Conservation (phyloP, 495 filamentous ascomycete species). For the Aspergillus heteromorphus region DNA sequence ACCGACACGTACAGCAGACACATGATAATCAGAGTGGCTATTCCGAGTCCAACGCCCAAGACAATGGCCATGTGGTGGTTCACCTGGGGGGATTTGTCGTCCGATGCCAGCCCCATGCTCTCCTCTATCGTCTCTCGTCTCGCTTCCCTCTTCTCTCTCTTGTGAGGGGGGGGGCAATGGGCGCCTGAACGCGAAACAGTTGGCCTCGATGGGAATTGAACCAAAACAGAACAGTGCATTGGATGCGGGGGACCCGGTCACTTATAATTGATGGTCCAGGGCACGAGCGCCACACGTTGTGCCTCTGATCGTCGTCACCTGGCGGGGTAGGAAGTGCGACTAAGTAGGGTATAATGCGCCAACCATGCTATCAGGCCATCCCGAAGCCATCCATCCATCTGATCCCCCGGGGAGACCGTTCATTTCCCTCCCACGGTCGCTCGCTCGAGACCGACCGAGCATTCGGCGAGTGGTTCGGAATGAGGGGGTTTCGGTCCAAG, state of each 20-base stretch:
- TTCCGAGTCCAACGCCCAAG: slow-evolving; percentile 35
- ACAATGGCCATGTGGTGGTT: slow-evolving; percentile 35
- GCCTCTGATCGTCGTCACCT: slow-evolving; percentile 2
- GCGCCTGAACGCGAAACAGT: not conserved
- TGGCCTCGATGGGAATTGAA: not conserved
- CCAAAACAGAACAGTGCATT: not conserved
- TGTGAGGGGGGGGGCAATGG: not conserved
- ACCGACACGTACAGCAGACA: slow-evolving; percentile 31
- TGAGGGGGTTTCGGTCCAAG: not conserved
- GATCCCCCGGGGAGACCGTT: not conserved
- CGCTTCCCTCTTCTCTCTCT: too few species aligned
- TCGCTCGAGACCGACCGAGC: not conserved
- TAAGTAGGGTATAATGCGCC: too few species aligned
- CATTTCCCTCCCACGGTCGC: not conserved
- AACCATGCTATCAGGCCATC: slow-evolving; percentile 10
- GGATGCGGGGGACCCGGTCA: not conserved
- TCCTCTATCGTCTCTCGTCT: too few species aligned
- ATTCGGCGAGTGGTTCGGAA: not conserved
- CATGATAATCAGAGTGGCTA: slow-evolving; percentile 31
- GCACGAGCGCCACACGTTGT: not conserved
- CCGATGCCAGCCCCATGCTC: slow-evolving; percentile 18
- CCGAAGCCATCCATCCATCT: not conserved
- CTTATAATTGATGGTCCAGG: not conserved
- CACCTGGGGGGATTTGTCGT: slow-evolving; percentile 15
- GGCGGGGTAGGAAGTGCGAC: not conserved